Conservation (phyloP, 1,284 basidiomycete species). For the Tetrapyrgos nigripes region DNA sequence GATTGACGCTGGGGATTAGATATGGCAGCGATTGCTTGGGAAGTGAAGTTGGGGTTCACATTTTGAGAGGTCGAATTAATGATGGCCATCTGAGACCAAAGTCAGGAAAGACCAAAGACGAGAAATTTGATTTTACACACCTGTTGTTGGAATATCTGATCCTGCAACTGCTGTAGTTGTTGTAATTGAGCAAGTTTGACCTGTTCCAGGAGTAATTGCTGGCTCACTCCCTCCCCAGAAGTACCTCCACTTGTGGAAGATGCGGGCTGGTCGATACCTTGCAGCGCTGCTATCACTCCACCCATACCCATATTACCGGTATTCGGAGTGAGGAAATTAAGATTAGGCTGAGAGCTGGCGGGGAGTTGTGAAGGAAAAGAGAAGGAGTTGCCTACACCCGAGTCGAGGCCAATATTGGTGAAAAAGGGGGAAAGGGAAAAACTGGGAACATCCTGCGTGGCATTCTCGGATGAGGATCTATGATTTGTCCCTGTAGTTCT, state of each 20-base stretch:
- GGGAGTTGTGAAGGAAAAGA: background rate
- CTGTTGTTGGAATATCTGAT: conserved; percentile 87
- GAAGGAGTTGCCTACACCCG: background rate
- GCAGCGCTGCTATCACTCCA: conserved; percentile 12
- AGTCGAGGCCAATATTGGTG: background rate
- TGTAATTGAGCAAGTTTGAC: conserved; percentile 77
- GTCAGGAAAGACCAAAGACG: conserved; percentile 12
- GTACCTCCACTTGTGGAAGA: background rate
- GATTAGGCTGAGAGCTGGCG: background rate
- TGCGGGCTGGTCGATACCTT: conserved; percentile 8
- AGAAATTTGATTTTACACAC: conserved; percentile 40
- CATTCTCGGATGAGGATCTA: background rate
- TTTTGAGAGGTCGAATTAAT: conserved; percentile 55
- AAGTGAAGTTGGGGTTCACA: conserved; percentile 14
- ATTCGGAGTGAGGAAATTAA: background rate
- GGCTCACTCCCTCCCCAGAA: conserved; percentile 13
- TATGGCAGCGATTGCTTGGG: conserved; percentile 9
- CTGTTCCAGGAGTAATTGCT: conserved; percentile 55
- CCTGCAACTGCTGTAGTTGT: conserved; percentile 79
- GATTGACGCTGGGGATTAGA: background rate
- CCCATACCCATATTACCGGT: conserved; percentile 10
- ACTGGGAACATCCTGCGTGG: background rate
- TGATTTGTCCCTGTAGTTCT: background rate
- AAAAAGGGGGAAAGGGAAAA: background rate
- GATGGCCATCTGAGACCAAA: conserved; percentile 65